Conservation (phyloP, 2,329 filamentous ascomycete species). For the Arthrinium puccinioides region DNA sequence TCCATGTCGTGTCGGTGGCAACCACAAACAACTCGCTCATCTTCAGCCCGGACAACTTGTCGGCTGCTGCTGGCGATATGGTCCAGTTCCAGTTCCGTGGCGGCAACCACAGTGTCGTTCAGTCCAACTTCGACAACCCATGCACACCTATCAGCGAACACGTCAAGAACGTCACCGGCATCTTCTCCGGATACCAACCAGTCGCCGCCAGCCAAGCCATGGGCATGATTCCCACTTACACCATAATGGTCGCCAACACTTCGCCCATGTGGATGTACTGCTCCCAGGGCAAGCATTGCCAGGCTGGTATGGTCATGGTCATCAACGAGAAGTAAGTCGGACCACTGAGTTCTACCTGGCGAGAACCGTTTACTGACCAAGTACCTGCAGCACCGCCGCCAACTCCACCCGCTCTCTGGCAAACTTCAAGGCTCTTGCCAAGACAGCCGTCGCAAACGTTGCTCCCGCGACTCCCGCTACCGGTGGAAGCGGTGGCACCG, state of each 20-base stretch:
- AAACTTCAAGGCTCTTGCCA: slow-evolving; percentile 37
- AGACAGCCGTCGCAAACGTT: slow-evolving; percentile 20
- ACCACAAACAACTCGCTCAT: slow-evolving; percentile 45
- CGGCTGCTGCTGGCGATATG: slow-evolving; percentile 54
- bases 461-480: slow-evolving; percentile 14
- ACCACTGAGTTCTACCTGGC: neutral
- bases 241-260: slow-evolving; percentile 59
- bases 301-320: slow-evolving; percentile 67
- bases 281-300: slow-evolving; percentile 66
- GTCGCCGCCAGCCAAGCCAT: slow-evolving; percentile 43
- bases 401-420: slow-evolving; percentile 46
- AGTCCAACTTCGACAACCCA: slow-evolving; percentile 66
- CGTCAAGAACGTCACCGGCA: slow-evolving; percentile 42
- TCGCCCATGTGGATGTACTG: slow-evolving; percentile 77
- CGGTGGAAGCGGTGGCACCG: slow-evolving; percentile 7
- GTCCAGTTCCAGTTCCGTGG: slow-evolving; percentile 61
- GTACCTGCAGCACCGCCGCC: slow-evolving; percentile 31
- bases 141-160: slow-evolving; percentile 54
- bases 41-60: slow-evolving; percentile 61
- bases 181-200: slow-evolving; percentile 62
- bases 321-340: slow-evolving; percentile 63
- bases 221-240: slow-evolving; percentile 59
- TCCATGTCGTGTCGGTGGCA: slow-evolving; percentile 62
- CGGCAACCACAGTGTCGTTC: slow-evolving; percentile 72
- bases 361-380: slow-evolving; percentile 5